Evolutionary conservation across 73 alveolate genomes (phyloP).

Genomic region (Blepharisma japonicum): DNA sequence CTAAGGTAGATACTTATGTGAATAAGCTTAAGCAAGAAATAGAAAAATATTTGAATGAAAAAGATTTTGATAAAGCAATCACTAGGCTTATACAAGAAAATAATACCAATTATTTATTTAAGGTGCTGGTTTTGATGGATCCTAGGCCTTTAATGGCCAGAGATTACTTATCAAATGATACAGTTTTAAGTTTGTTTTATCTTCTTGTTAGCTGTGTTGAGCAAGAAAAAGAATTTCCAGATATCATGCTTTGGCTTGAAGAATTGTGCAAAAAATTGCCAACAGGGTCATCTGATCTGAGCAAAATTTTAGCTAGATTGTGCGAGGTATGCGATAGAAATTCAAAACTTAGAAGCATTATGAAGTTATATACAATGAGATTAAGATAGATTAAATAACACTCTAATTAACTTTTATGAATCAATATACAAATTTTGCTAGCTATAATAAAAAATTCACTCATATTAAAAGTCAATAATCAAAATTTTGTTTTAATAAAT

Average conservation of each 20-base stretch:
- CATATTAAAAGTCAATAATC: too few species aligned
- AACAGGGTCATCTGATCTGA: neutral
- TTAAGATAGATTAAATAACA: neutral
- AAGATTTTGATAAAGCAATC: conserved; percentile 11
- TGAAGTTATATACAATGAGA: conserved; percentile 1
- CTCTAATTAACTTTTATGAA: too few species aligned
- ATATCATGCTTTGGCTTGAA: neutral
- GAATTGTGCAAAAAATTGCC: neutral
- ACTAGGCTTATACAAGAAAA: neutral
- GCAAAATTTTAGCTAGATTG: neutral
- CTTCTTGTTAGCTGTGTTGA: neutral
- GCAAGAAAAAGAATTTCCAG: neutral
- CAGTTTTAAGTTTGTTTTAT: neutral
- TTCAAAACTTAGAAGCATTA: conserved; percentile 1
- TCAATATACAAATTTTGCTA: too few species aligned
- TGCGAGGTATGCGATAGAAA: neutral
- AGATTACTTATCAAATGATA: too few species aligned
- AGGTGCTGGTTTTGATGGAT: neutral
- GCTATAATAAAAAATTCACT: too few species aligned
- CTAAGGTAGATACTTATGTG: neutral
- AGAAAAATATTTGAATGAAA: neutral
- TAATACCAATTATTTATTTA: neutral
- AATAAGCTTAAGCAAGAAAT: neutral
- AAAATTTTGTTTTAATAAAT: too few species aligned
- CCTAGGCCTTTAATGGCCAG: neutral